Evolutionary conservation across 2,329 filamentous ascomycete genomes (phyloP).

Genomic region (Apiospora aurea): DNA sequence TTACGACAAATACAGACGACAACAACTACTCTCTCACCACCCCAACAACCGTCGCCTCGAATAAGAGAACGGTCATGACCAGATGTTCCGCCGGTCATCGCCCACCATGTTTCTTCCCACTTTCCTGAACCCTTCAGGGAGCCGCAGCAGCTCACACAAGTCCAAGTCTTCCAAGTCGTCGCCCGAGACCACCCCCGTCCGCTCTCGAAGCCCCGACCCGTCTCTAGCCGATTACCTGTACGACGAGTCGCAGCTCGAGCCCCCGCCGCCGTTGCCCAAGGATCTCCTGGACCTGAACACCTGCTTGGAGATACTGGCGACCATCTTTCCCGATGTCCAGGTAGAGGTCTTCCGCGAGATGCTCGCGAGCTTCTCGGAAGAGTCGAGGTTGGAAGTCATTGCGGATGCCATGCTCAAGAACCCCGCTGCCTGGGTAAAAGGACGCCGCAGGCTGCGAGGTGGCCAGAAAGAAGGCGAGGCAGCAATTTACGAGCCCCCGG

Average conservation of each 20-base stretch:
- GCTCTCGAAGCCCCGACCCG: slow-evolving; percentile 33
- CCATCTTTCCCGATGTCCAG: slow-evolving; percentile 82
- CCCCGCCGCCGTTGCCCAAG: slow-evolving; percentile 58
- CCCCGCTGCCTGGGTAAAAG: slow-evolving; percentile 73
- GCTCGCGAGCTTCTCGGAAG: slow-evolving; percentile 75
- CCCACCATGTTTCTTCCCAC: slow-evolving; percentile 41
- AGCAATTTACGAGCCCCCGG: slow-evolving; percentile 40
- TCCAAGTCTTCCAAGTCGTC: slow-evolving; percentile 14
- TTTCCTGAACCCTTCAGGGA: slow-evolving; percentile 18
- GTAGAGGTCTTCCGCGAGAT: slow-evolving; percentile 85
- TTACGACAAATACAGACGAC: slow-evolving; percentile 60
- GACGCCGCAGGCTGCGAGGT: slow-evolving; percentile 60
- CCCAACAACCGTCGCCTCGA: slow-evolving; percentile 50
- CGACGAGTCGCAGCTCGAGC: slow-evolving; percentile 61
- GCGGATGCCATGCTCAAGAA: slow-evolving; percentile 80
- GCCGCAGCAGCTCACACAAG: not conserved
- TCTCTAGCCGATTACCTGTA: slow-evolving; percentile 56
- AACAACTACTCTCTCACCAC: slow-evolving; percentile 62
- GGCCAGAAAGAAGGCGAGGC: slow-evolving; percentile 42
- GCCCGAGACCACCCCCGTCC: slow-evolving; percentile 18
- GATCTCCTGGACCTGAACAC: slow-evolving; percentile 75
- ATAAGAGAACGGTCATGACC: slow-evolving; percentile 63
- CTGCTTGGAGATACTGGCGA: slow-evolving; percentile 71
- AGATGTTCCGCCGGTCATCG: slow-evolving; percentile 68
- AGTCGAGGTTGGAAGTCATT: slow-evolving; percentile 78